phyloP scores from a whole-genome alignment of 1,284 basidiomycete genomes.

The Pascua sp. region DNA sequence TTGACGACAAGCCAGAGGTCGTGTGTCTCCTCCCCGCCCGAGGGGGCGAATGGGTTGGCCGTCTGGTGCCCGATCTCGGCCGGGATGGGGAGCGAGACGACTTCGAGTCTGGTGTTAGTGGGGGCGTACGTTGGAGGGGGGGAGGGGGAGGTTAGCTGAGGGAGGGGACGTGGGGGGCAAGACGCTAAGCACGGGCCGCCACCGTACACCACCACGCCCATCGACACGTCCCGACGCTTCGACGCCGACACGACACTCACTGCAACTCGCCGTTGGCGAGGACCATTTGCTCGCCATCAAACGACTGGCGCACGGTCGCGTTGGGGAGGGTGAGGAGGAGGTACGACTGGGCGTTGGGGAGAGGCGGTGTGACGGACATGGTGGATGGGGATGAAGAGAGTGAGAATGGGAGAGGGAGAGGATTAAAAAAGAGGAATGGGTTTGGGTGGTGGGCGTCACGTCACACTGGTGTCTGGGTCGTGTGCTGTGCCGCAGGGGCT shows the following conservation, averaged over 20 bases:
- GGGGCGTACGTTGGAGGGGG: too few relatives aligned
- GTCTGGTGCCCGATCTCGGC: conserved; percentile 43
- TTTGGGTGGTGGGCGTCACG: too few relatives aligned
- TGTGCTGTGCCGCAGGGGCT: too few relatives aligned
- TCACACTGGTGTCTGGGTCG: too few relatives aligned
- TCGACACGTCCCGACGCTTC: too few relatives aligned
- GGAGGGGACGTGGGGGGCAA: background rate
- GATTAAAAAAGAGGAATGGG: too few relatives aligned
- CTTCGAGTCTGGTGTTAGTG: conserved; percentile 38
- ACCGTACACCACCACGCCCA: too few relatives aligned
- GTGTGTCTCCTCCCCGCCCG: conserved; percentile 42
- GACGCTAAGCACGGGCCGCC: background rate
- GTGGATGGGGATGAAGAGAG: too few relatives aligned
- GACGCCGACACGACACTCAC: conserved; percentile 22
- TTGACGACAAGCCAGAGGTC: conserved; percentile 50
- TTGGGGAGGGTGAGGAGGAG: conserved; percentile 17
- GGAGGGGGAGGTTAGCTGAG: background rate
- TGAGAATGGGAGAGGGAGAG: too few relatives aligned
- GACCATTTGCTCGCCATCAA: conserved; percentile 33
- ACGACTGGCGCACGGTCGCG: conserved; percentile 25
- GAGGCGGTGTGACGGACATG: too few relatives aligned
- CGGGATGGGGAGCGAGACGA: conserved; percentile 46
- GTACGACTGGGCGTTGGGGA: conserved; percentile 2
- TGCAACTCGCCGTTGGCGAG: conserved; percentile 40
- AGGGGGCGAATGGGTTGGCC: conserved; percentile 47